Conservation (phyloP, 805 yeast species). For the Starmerella scarabaei region DNA sequence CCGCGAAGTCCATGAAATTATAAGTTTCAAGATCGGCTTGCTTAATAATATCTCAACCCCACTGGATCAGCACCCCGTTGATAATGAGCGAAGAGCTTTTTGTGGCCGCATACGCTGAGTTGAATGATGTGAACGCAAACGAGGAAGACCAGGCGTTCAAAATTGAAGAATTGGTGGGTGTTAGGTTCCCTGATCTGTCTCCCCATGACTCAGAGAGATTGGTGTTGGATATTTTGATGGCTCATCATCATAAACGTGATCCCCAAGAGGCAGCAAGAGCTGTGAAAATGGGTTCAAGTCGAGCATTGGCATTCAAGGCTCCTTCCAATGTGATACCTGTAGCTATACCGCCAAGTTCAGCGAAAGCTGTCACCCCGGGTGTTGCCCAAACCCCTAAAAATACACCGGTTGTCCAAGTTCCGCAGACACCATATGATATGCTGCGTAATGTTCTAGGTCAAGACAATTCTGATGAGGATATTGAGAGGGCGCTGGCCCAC, state of each 20-base stretch:
- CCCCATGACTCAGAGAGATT: slow-evolving; percentile 27
- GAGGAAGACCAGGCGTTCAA: slow-evolving; percentile 33
- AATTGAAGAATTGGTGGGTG: slow-evolving; percentile 28
- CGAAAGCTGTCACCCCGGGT: neutral
- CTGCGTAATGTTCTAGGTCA: slow-evolving; percentile 28
- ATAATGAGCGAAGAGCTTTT: slow-evolving; percentile 7
- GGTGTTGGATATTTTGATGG: slow-evolving; percentile 33
- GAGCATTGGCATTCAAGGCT: neutral
- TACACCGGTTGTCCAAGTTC: neutral
- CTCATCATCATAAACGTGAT: slow-evolving; percentile 27
- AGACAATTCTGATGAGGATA: slow-evolving; percentile 25
- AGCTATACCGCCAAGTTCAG: neutral
- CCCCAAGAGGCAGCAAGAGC: slow-evolving; percentile 11
- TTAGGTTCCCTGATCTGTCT: slow-evolving; percentile 13
- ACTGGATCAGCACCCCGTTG: neutral
- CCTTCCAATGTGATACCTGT: neutral
- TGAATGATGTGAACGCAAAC: slow-evolving; percentile 24
- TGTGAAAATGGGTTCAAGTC: neutral
- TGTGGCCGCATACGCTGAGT: slow-evolving; percentile 14
- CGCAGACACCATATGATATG: slow-evolving; percentile 27
- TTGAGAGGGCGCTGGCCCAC: slow-evolving; percentile 29
- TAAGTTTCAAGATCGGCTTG: no score
- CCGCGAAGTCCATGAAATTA: neutral
- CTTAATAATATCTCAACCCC: no score
- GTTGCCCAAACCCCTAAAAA: neutral